Base-by-base conservation (phyloP, 139 green algal species). In the Diplosphaera chodatii region DNA sequence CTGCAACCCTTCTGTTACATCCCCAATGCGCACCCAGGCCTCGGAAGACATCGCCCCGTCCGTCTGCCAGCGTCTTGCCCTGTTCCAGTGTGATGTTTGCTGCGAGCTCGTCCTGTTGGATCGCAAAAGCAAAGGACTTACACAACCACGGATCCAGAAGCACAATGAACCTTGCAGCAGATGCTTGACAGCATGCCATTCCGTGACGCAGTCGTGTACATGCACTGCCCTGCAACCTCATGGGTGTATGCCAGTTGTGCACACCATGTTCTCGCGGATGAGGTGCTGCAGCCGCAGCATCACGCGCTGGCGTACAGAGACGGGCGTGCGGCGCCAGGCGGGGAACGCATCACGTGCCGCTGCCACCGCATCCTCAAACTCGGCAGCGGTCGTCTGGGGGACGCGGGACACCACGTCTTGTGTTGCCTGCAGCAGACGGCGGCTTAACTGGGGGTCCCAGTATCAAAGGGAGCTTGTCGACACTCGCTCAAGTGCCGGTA, bases 11-110 rank as follows among this genome's bases (percentile, higher is more conserved):
- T 5, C 48, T n/a, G 48, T 59, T n/a, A 13, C 1, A 23, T 69
- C 3, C 25, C 30, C 8, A 63, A 20, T 21, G 41, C 81, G 67
- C 67, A 93, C 86, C 91, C n/a, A 97, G 81, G 1, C 93, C 94
- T 20, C 94, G 77, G 73, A 97, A 98, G 0, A 98, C 92, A 69
- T 98, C 94, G 0, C 93, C 94, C 20, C 82, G 72, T 20, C 91
- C 93, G 71, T 99, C 94, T 13, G 83, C 83, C 64, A 99, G 77
- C 1, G 94, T 99, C 80, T 99, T 99, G 68, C 94, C 94, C 75
- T 98, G 92, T 81, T 99, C 95, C 37, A 72, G 66, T 25, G 94
- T 97, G 13, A 99, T 77, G 34, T 65, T 84, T 13, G 75, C 75
- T 29, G 92, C 95, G 55, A 98, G 79, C 34, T 91, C 83, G 37